Evolutionary conservation across 345 rosid species (phyloP).

Genomic region (Lumnitzera racemosa): DNA sequence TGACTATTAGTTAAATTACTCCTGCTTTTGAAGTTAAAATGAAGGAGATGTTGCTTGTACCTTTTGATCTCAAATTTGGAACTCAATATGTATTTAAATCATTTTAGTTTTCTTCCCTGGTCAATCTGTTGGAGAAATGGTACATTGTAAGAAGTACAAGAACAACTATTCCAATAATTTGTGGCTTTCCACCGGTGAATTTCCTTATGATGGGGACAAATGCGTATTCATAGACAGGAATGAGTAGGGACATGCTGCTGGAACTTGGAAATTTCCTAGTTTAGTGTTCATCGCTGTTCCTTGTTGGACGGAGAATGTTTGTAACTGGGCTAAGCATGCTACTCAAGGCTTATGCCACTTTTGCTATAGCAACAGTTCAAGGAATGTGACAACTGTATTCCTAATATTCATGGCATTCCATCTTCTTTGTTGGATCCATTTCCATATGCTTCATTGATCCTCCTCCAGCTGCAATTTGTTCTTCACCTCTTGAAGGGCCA

Average conservation of each 20-base stretch:
- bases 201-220: constrained; percentile 23
- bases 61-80: neutral
- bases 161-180: too few species aligned
- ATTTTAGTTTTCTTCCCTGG: neutral
- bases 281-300: constrained; percentile 21
- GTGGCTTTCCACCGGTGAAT: constrained; percentile 11
- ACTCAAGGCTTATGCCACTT: too few species aligned
- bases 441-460: constrained; percentile 15
- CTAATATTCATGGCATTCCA: neutral
- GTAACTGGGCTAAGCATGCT: constrained; percentile 30
- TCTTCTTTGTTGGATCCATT: neutral
- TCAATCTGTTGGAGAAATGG: too few species aligned
- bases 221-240: constrained; percentile 23
- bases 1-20: too few species aligned
- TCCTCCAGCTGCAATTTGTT: constrained; percentile 22
- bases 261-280: constrained; percentile 18
- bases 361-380: too few species aligned
- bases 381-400: neutral
- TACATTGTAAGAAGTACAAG: too few species aligned
- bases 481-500: constrained; percentile 29
- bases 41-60: too few species aligned
- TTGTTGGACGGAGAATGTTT: constrained; percentile 29
- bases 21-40: too few species aligned
- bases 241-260: constrained; percentile 23
- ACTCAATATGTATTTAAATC: neutral